Evolutionary conservation across 768 basidiomycete species (phyloP), one percentile per base, ranked within the genome.

Genomic region (Calvatia gigantea): DNA sequence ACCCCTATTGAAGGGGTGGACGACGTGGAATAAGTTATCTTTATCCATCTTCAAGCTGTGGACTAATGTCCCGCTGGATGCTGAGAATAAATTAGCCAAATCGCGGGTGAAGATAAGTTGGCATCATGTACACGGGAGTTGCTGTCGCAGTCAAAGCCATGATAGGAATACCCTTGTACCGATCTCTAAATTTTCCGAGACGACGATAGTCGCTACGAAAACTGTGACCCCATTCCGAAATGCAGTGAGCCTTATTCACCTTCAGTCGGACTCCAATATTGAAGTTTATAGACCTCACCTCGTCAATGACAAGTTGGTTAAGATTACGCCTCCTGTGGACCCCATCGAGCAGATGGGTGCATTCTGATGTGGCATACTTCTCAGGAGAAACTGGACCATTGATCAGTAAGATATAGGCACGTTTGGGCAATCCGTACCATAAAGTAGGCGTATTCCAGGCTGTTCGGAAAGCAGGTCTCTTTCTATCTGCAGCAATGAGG

Each of bases 121-220:
- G 1, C 45, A 19, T 19, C 11, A 67, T 80, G 25, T 67, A 90
- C 89, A 70, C 68, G 39, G 82, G 68, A 5, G 91, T 94, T 2
- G 91, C 91, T 12, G 88, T 91, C 1, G 91, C 91, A 1, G 91
- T 94, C 35, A 94, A 69, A 3, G 91, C 91, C 89, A 92, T 94
- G 61, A 94, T 86, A 0, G 92, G 91, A 3, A 93, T 80, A 54
- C 77, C 73, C 1, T 79, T 78, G 63, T 85, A 92, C 27, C 73
- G 75, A 33, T 80, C 73, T 1, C 91, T 81, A 66, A 94, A 89
- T 35, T 71, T 66, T 4, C 91, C 91, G 21, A 94, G 75, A 23
- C 74, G 78, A 41, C 90, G 74, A 63, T 92, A 94, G 39, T 90
- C 86, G 29, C 67, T 75, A 23, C 91, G 82, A 65, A 91, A 91